Conservation (phyloP, 2,329 filamentous ascomycete genomes). For the Rugonectria rugulosa region DNA sequence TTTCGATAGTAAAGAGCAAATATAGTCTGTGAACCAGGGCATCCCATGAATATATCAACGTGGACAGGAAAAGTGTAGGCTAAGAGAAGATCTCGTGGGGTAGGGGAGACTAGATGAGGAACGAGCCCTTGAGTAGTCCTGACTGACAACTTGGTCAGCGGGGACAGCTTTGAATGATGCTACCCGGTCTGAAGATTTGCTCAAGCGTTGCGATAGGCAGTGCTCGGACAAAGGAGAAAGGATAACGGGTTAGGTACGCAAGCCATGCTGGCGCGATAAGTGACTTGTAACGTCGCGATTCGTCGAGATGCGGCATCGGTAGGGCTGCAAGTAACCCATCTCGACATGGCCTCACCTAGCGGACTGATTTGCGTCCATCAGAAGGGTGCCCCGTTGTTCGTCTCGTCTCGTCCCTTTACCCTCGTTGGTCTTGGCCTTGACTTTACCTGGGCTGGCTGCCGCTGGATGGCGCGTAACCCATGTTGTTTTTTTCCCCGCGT, state of each 20-base stretch:
- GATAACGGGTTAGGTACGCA: not conserved
- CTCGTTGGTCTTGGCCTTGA: not conserved
- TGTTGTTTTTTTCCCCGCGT: conserved; percentile 24
- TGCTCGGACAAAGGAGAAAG: conserved; percentile 1
- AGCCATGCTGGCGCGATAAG: conserved; percentile 31
- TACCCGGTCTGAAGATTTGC: not conserved
- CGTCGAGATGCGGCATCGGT: conserved; percentile 22
- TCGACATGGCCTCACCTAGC: conserved; percentile 12
- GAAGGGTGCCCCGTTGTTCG: not conserved
- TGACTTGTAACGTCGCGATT: conserved; percentile 35
- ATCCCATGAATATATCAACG: conserved; percentile 18
- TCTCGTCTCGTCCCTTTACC: conserved; percentile 13
- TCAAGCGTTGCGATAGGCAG: not conserved
- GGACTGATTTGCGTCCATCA: conserved; percentile 2
- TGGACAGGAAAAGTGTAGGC: not conserved
- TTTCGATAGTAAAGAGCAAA: conserved; percentile 10
- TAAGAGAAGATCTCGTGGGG: conserved; percentile 11
- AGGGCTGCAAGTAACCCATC: conserved; percentile 24
- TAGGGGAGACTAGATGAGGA: not conserved
- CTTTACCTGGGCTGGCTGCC: conserved; percentile 1
- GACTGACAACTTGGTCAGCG: not conserved
- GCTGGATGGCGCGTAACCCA: conserved; percentile 16
- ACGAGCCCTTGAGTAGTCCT: conserved; percentile 8
- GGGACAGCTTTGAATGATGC: not conserved
- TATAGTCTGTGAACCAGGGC: conserved; percentile 17